Base-by-base conservation (phyloP, 306 rosid genomes). In the Begonia peltatifolia region DNA sequence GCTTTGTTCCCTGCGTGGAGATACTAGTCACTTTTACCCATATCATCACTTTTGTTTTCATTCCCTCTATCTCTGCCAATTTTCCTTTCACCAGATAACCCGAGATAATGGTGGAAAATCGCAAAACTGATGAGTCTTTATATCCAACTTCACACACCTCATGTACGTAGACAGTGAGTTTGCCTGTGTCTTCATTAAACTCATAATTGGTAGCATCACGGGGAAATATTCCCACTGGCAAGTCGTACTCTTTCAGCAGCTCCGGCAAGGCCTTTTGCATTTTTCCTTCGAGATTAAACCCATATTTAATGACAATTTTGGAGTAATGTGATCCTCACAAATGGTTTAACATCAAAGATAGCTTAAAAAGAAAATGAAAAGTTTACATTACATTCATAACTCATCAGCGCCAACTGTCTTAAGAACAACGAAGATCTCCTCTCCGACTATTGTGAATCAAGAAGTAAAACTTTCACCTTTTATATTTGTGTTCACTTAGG, bases 181-280 rank as follows among this genome's bases (percentile, higher is more conserved):
- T 89, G 36, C 78, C 53, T 15, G 93, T 89, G 63, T 76, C 84
- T 68, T 82, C 90, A 2, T 78, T 80, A 50, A 84, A 85, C 67
- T 89, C 97, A 10, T 89, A 89, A 81, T 83, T 82, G 14, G 95
- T 89, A 14, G 95, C 83, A 50, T 85, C 93, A 5, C 84, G 87
- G 9, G 95, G 97, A 54, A 89, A 85, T 47, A 89, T 66, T 60
- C 95, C 97, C 4, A 75, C 63, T 1, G 97, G 81, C 15, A 89
- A 67, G 70, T 80, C 87, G 42, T 80, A 72, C 56, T 85, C 95
- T 73, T 79, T 78, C 41, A 89, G 76, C 56, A 89, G 74, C 63
- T 85, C 95, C 0, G 77, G 75, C 64, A 85, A 67, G 18, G 94
- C 70, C 68, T 85, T 89, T 55, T 89, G 97, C 94, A 86, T 83